phyloP scores from a whole-genome alignment of 495 filamentous ascomycete genomes.

The Aspergillus homomorphus region DNA sequence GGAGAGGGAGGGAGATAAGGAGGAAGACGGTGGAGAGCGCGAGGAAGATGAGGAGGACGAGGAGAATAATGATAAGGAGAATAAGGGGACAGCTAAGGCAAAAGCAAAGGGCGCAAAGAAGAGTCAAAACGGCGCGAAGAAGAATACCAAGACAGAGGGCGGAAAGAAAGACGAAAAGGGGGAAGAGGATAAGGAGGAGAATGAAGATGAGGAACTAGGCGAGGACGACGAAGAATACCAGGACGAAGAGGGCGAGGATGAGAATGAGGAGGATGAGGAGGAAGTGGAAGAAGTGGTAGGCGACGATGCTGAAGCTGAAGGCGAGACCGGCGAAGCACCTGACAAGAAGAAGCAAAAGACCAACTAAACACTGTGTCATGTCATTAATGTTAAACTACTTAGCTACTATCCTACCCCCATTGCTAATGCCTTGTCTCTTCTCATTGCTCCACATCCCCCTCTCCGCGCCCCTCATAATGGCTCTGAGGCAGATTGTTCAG shows the following conservation, averaged over 20 bases:
- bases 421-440: conserved; percentile 9
- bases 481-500: conserved; percentile 50
- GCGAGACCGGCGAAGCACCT: conserved; percentile 5
- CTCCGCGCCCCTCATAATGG: conserved; percentile 12
- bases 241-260: conserved; percentile 15
- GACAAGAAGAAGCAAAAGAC: conserved; percentile 6
- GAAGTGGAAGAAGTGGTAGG: neutral
- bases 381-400: neutral
- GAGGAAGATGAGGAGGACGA: conserved; percentile 11
- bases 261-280: conserved; percentile 19
- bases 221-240: conserved; percentile 18
- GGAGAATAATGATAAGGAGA: conserved; percentile 8
- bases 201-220: conserved; percentile 19
- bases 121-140: conserved; percentile 12
- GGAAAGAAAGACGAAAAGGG: conserved; percentile 13
- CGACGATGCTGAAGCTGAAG: neutral
- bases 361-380: conserved; percentile 1
- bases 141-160: conserved; percentile 16
- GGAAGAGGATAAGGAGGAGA: conserved; percentile 16
- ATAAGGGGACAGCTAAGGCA: neutral
- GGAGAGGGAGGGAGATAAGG: conserved; percentile 16
- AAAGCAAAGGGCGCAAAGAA: conserved; percentile 17
- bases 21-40: conserved; percentile 23
- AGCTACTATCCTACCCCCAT: neutral
- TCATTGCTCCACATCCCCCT: conserved; percentile 14